Conservation (phyloP, 345 rosid species). For the Bretschneidera sinensis region DNA sequence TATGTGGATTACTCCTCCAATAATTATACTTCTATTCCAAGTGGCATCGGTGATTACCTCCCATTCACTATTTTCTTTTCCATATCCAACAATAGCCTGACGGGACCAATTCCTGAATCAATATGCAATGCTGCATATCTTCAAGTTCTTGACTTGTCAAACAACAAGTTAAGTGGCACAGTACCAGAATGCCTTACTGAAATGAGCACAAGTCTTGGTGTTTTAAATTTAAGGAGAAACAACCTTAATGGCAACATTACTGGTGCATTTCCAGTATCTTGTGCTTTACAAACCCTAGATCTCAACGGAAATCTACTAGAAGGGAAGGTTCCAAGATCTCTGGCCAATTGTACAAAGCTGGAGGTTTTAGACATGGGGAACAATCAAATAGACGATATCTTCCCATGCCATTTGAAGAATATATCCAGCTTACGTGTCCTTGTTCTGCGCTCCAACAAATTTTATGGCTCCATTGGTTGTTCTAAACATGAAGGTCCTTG, state of each 20-base stretch:
- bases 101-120: conserved; percentile 31
- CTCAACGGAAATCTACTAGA: conserved; percentile 27
- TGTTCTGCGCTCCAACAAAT: conserved; percentile 39
- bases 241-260: conserved; percentile 17
- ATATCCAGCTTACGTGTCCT: conserved; percentile 33
- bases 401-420: conserved; percentile 35
- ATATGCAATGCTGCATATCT: conserved; percentile 23
- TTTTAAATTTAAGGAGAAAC: conserved; percentile 31
- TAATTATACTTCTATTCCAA: conserved; percentile 17
- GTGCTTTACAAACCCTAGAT: conserved; percentile 28
- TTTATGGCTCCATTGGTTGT: conserved; percentile 34
- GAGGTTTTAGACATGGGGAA: conserved; percentile 41
- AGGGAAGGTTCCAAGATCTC: conserved; percentile 30
- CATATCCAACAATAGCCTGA: conserved; percentile 26
- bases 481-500: not conserved
- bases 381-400: conserved; percentile 29
- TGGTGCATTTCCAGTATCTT: conserved; percentile 5
- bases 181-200: conserved; percentile 26
- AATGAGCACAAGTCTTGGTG: conserved; percentile 13
- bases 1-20: conserved; percentile 34
- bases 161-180: conserved; percentile 26
- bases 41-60: conserved; percentile 15
- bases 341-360: conserved; percentile 27
- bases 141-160: conserved; percentile 32
- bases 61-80: conserved; percentile 16